Evolutionary conservation across 2,329 filamentous ascomycete genomes (phyloP), one percentile per base, ranked within the genome.

Genomic region (Fusarium globosum): DNA sequence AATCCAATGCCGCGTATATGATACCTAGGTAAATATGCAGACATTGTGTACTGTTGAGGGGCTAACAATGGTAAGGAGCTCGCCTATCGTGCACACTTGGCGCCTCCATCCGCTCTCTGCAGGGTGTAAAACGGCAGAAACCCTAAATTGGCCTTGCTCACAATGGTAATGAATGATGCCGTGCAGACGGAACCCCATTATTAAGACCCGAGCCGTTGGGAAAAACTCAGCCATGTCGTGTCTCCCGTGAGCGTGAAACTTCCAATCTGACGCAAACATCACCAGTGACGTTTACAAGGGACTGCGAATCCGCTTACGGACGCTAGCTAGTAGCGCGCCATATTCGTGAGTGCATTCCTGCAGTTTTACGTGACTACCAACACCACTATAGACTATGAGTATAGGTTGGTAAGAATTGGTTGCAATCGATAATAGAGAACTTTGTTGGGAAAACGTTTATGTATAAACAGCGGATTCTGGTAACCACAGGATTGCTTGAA

Each of bases 231-330:
- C 48, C 35, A 62, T 56, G 36, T 38, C 43, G 45, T 61, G 48
- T 52, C 30, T 52, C 66, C 61, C 42, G 48, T 33, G 35, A 49
- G 35, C 15, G 14, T 48, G 33, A 43, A 53, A 33, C 33, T 39
- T 33, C 30, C 10, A 52, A 12, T 36, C 58, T 53, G 43, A 65
- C 68, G 71, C 60, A 72, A 74, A 42, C 71, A 74, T 74, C 71
- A 74, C 61, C 43, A 51, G 42, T 72, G 71, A 63, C 63, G 64
- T 72, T 65, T 72, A 51, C 52, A 68, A 71, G 64, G 36, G 43
- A 45, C 51, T 43, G 35, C 20, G 23, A 57, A 65, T 15, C 61
- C 33, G 36, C 15, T 28, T 45, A 48, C 57, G 49, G 71, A 48
- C 57, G 53, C 71, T 61, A 67, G 46, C 71, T 56, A 65, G 49